Evolutionary conservation across 352 stramenopile genomes (phyloP), one percentile per base, ranked within the genome.

Genomic region (Thalassiosira pacifica): DNA sequence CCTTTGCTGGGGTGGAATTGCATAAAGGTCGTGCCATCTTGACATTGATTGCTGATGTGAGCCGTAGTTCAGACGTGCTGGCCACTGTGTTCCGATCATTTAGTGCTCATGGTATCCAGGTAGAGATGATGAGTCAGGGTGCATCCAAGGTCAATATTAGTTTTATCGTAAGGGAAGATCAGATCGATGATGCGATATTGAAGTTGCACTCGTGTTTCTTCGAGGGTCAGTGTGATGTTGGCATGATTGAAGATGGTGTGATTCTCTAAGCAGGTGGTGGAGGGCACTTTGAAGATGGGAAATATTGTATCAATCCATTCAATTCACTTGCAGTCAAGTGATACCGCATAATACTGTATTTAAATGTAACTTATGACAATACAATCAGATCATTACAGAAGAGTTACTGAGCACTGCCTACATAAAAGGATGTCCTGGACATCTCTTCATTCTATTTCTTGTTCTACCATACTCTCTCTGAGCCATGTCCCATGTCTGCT

Each of bases 151-250:
- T 96, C 2, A 96, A 96, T 75, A 96, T 97, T 76, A 93, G 82
- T 40, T 94, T 96, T 68, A 94, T 96, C 70, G 64, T 97, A 8
- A 80, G 86, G 16, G 88, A 93, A 53, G 81, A 95, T 55, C 85
- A 92, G 19, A 90, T 96, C 64, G 93, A 97, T 61, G 91, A 96
- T 73, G 95, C 95, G 6, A 96, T 98, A 76, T 90, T 91, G 57
- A 79, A 97, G 24, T 81, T 98, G 22, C 94, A 97, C 79, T 92
- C 89, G 19, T 96, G 96, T 74, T 97, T 96, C 60, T 97, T 97
- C 83, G 95, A 97, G 76, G 90, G 94, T 61, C 45, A 86, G 18
- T 94, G 90, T 74, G 74, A 86, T 79, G 82, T 90, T 53, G 81
- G 74, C 4, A 76, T 88, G 60, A 79, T 84, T 68, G 74, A 88